Evolutionary conservation across 257 asterid species (phyloP).

Genomic region (Dorcoceras hygrometricum): DNA sequence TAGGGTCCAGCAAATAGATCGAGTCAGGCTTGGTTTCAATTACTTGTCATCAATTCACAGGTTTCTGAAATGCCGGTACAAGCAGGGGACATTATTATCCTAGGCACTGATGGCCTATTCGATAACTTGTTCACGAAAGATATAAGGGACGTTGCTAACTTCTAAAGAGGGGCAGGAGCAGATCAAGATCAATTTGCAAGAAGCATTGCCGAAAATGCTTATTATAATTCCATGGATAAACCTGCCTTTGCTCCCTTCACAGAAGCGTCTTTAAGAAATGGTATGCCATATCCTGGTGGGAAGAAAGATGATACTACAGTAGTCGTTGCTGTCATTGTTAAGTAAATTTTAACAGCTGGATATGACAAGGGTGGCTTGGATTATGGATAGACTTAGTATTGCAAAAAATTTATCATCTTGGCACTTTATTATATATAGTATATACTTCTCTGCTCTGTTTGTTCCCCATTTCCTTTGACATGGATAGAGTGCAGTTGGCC

Average conservation of each 20-base stretch:
- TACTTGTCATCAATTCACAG: background rate
- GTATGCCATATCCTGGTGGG: background rate
- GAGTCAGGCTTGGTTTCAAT: background rate
- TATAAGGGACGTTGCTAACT: background rate
- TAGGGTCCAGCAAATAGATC: background rate
- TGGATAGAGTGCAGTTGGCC: background rate
- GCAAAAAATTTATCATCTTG: background rate
- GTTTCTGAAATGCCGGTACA: conserved; percentile 13
- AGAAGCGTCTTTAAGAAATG: conserved; percentile 4
- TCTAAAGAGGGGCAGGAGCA: background rate
- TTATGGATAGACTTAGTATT: no score
- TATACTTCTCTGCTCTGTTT: background rate
- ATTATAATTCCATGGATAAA: conserved; percentile 7
- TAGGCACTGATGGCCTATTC: conserved; percentile 22
- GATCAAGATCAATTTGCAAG: conserved; percentile 20
- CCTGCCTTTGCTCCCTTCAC: background rate
- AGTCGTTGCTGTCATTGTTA: conserved; percentile 2
- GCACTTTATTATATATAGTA: no score
- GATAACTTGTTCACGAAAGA: conserved; percentile 13
- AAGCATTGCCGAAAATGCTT: conserved; percentile 15
- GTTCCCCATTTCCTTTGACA: no score
- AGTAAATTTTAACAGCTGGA: background rate
- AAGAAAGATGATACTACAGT: conserved; percentile 14
- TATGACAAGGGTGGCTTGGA: no score
- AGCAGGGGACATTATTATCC: conserved; percentile 18